These are phyloP conservation scores for Xylariaceae sp. DNA, from an alignment of 2,329 filamentous ascomycete genomes.

Conservation along the genomic window DNA sequence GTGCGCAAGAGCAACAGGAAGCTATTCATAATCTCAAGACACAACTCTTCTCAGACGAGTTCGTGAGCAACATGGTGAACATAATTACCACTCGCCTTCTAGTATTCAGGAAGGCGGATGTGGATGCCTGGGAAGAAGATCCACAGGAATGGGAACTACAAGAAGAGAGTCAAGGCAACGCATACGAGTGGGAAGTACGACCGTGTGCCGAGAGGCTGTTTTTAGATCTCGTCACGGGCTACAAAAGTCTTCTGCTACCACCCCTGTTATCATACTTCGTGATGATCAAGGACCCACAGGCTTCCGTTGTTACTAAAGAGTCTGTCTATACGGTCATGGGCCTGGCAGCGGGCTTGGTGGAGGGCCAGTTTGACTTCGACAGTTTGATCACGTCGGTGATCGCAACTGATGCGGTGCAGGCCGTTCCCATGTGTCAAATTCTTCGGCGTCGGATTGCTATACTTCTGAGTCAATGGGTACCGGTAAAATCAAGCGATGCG, in stretches of 20 bases:
- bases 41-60: conserved; percentile 67
- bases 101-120: conserved; percentile 75
- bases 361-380: conserved; percentile 76
- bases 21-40: conserved; percentile 65
- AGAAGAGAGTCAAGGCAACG: conserved; percentile 77
- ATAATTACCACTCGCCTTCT: conserved; percentile 83
- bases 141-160: conserved; percentile 93
- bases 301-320: conserved; percentile 79
- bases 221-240: conserved; percentile 82
- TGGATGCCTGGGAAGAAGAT: conserved; percentile 89
- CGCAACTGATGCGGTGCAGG: conserved; percentile 67
- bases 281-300: conserved; percentile 59
- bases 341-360: conserved; percentile 70
- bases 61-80: conserved; percentile 78
- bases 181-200: conserved; percentile 87
- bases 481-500: conserved; percentile 63
- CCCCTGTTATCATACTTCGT: conserved; percentile 80
- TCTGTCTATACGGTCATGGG: conserved; percentile 93
- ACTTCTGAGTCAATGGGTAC: conserved; percentile 82
- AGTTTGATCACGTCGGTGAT: conserved; percentile 69
- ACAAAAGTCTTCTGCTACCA: conserved; percentile 72
- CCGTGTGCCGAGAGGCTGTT: conserved; percentile 93
- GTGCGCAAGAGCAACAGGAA: conserved; percentile 68
- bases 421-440: conserved; percentile 63
- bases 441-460: conserved; percentile 84